phyloP scores from a whole-genome alignment of 139 green algal genomes.

The Desmodesmus armatus region DNA sequence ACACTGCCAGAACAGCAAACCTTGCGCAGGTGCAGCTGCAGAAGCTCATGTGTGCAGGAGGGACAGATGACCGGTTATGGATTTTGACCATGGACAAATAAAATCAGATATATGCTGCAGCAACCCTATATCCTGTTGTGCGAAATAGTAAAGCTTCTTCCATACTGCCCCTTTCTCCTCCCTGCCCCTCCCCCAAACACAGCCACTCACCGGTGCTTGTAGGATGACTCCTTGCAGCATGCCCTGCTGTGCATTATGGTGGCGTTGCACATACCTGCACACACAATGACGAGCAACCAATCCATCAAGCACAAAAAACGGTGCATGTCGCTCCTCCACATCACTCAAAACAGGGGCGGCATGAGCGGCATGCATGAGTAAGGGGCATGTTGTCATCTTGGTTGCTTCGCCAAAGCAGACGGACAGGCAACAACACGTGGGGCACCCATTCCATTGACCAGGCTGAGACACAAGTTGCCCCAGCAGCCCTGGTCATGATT shows the following conservation, averaged over 20 bases:
- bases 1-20: too few relatives aligned
- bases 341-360: background rate
- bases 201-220: constrained; percentile 45
- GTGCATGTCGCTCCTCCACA: background rate
- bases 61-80: too few relatives aligned
- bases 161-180: too few relatives aligned
- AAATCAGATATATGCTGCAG: too few relatives aligned
- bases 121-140: too few relatives aligned
- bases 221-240: constrained; percentile 35
- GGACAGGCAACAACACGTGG: background rate
- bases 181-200: too few relatives aligned
- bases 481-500: background rate
- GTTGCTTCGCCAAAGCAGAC: too few relatives aligned
- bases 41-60: too few relatives aligned
- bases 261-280: constrained; percentile 34
- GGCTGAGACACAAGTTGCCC: background rate
- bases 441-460: background rate
- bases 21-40: too few relatives aligned
- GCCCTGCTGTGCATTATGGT: background rate
- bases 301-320: background rate
- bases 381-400: background rate
- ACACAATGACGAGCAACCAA: background rate
- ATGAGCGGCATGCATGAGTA: background rate
- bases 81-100: too few relatives aligned
- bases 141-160: too few relatives aligned